Base-by-base conservation (phyloP, 108 stramenopile genomes). In the Fistulifera solaris region DNA sequence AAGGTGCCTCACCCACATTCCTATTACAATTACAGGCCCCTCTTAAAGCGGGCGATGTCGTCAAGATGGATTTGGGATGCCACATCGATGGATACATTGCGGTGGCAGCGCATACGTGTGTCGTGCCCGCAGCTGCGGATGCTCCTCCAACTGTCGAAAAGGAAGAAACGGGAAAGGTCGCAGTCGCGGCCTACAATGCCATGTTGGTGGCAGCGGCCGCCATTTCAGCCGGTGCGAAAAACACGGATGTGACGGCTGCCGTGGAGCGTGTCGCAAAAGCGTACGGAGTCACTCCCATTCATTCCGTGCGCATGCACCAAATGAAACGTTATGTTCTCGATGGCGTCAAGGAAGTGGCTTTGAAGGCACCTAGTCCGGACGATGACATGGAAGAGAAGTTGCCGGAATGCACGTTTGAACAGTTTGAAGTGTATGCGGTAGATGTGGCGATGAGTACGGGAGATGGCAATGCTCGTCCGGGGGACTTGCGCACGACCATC, bases 81-180 rank as follows among this genome's bases (percentile, higher is more conserved):
- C 97, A 99, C 84, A 85, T 99, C 40, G 99, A 98, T 68, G 97
- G 97, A 27, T 99, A 93, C 81, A 94, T 98, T 58, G 91, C 96
- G 27, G 96, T 97, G 18, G 93, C 83, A 0, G 97, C 96, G 4
- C 99, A 99, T 84, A 98, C 99, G 14, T 55, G 91, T 45, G 71
- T 97, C 52, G 96, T 96, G 7, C 66, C 78, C 18, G 76, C 68
- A 49, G 54, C 68, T 22, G 63, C 68, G 13, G 83, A 78, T 40
- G 27, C 70, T 35, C 55, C 84, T 58, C 74, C 88, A 15, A 58
- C 61, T n/a, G 70, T 66, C 7, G 28, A 48, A 2, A 19, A 23
- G 46, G 67, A 66, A 18, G 80, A 67, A 21, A 63, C 80, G 46
- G 91, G 87, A 25, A 90, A 91, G 62, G 89, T 94, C 55, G 82